Percentiles rank a stretch among this genome's conserved stretches.
These are phyloP conservation scores for Tylopilus rubrobrunneus DNA, from an alignment of 768 basidiomycete genomes.

Conservation along the genomic window DNA sequence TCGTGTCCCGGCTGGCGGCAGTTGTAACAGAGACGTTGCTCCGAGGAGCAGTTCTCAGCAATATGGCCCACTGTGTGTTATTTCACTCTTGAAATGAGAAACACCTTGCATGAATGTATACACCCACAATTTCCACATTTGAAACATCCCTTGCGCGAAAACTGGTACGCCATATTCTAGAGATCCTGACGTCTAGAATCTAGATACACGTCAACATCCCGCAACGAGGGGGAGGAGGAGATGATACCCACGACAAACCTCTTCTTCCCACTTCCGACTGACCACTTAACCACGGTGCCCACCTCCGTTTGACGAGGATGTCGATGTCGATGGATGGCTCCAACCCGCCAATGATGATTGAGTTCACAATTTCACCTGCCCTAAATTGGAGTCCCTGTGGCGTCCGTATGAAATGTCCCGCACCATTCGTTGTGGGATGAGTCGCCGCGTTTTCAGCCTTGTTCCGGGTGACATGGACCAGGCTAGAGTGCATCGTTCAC, in stretches of 20 bases:
- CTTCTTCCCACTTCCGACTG: slow-evolving; percentile 73
- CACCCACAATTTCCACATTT: slow-evolving; percentile 89
- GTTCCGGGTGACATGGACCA: slow-evolving; percentile 6
- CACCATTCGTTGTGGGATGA: neutral
- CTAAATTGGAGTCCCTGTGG: slow-evolving; percentile 32
- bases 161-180: slow-evolving; percentile 69
- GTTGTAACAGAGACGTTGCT: slow-evolving; percentile 89
- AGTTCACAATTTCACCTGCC: slow-evolving; percentile 28
- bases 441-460: slow-evolving; percentile 11
- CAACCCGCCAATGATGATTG: slow-evolving; percentile 18
- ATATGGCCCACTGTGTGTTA: slow-evolving; percentile 75
- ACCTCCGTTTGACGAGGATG: slow-evolving; percentile 60
- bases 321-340: slow-evolving; percentile 33
- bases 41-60: slow-evolving; percentile 87
- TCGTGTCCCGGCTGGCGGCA: slow-evolving; percentile 95
- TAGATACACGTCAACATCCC: slow-evolving; percentile 18
- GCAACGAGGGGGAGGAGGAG: slow-evolving; percentile 2
- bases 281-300: slow-evolving; percentile 62
- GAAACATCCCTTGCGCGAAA: slow-evolving; percentile 86
- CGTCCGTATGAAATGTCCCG: slow-evolving; percentile 13
- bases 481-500: slow-evolving; percentile 7
- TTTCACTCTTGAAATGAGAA: slow-evolving; percentile 12
- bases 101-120: slow-evolving; percentile 8
- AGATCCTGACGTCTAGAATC: slow-evolving; percentile 25
- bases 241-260: slow-evolving; percentile 39